Evolutionary conservation across 345 rosid species (phyloP).

Genomic region (Populus deltoides): DNA sequence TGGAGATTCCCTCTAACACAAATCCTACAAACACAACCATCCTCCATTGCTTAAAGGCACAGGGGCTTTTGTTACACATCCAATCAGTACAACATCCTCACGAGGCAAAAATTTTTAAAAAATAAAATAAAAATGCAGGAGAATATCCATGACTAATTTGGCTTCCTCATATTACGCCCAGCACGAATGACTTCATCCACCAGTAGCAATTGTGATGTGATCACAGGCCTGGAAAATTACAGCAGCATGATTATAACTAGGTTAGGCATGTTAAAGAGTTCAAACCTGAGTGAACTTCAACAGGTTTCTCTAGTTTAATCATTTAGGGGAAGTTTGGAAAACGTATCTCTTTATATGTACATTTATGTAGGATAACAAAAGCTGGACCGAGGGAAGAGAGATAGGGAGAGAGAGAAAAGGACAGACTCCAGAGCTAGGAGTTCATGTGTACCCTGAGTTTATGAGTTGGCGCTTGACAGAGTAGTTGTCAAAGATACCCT

Average conservation of each 20-base stretch:
- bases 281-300: background rate
- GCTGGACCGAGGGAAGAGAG: background rate
- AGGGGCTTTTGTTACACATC: background rate
- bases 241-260: background rate
- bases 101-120: background rate
- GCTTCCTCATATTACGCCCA: slow-evolving; percentile 96
- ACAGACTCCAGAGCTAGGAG: background rate
- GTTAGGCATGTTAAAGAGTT: background rate
- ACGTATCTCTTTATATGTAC: background rate
- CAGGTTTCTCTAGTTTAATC: background rate
- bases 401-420: too few species aligned
- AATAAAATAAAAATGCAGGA: background rate
- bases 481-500: slow-evolving; percentile 93
- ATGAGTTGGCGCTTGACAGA: slow-evolving; percentile 91
- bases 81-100: background rate
- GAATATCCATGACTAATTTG: slow-evolving; percentile 36
- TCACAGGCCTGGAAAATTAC: slow-evolving; percentile 71
- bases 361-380: background rate
- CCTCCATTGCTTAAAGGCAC: slow-evolving; percentile 10
- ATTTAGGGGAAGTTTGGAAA: background rate
- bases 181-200: slow-evolving; percentile 98
- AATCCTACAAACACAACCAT: background rate
- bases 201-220: slow-evolving; percentile 85
- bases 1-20: slow-evolving; percentile 3
- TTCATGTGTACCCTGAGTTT: slow-evolving; percentile 65